Evolutionary conservation across 2,329 filamentous ascomycete genomes (phyloP).

Genomic region (Endoconidiophora laricicola): DNA sequence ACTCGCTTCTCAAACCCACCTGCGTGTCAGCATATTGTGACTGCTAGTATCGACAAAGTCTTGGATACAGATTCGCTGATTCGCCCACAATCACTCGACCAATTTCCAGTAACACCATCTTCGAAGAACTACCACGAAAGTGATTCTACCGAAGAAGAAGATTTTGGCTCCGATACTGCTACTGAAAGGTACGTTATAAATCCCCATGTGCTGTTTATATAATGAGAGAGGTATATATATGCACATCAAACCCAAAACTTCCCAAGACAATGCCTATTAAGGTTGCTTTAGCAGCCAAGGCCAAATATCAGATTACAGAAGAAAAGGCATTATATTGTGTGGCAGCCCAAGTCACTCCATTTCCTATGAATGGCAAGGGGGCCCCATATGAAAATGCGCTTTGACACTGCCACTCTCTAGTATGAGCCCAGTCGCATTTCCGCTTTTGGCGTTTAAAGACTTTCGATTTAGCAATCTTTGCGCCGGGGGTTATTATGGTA

Average conservation of each 20-base stretch:
- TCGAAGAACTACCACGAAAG: neutral
- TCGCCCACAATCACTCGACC: conserved; percentile 3
- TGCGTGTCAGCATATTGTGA: neutral
- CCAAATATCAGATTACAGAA: no score
- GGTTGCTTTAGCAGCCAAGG: no score
- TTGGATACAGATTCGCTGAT: conserved; percentile 15
- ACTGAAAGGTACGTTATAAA: neutral
- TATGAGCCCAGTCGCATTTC: neutral
- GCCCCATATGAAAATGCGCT: neutral
- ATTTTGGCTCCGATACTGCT: neutral
- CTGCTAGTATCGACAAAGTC: conserved; percentile 17
- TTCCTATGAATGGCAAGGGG: neutral
- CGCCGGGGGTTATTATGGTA: no score
- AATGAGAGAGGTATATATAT: neutral
- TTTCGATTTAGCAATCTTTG: no score
- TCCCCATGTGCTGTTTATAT: neutral
- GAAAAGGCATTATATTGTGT: neutral
- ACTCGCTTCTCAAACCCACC: conserved; percentile 29
- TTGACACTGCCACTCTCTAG: conserved; percentile 1
- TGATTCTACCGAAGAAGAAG: neutral
- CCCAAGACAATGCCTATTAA: no score
- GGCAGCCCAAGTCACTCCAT: neutral
- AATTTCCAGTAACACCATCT: conserved; percentile 6
- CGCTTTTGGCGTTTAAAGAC: no score
- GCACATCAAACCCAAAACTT: no score